These are phyloP conservation scores for Kodamaea derodonti DNA, from an alignment of 1,139 yeast species.

Conservation along the genomic window DNA sequence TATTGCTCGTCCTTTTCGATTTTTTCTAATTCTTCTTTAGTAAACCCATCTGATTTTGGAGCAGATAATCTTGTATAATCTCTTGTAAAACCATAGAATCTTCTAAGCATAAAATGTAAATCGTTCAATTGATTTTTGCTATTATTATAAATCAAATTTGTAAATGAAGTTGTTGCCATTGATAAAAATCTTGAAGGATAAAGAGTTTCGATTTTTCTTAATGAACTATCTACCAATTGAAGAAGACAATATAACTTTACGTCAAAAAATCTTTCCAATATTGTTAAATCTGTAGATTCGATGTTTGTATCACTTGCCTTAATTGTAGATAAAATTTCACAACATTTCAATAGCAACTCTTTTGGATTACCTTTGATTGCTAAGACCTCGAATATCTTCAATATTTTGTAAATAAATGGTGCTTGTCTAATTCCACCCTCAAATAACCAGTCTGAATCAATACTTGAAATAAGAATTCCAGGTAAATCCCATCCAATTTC, in stretches of 20 bases:
- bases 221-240: constrained; percentile 54
- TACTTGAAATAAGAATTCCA: constrained; percentile 46
- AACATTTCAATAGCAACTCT: constrained; percentile 66
- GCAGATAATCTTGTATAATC: constrained; percentile 50
- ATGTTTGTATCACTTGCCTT: constrained; percentile 14
- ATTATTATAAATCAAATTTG: constrained; percentile 47
- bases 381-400: constrained; percentile 55
- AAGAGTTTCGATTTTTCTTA: constrained; percentile 52
- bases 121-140: constrained; percentile 21
- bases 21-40: constrained; percentile 35
- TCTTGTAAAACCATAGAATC: constrained; percentile 63
- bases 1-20: constrained; percentile 51
- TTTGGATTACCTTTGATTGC: constrained; percentile 72
- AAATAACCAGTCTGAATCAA: constrained; percentile 24
- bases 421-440: constrained; percentile 22
- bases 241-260: constrained; percentile 59
- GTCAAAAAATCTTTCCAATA: constrained; percentile 39
- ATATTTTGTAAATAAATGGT: constrained; percentile 34
- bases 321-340: constrained; percentile 51
- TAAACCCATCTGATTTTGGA: constrained; percentile 9
- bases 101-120: constrained; percentile 47
- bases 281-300: constrained; percentile 4
- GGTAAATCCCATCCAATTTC: constrained; percentile 93
- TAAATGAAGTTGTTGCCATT: constrained; percentile 55
- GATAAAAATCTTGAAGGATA: constrained; percentile 77